Base-by-base conservation (phyloP, 441 rosid genomes). In the Aleurites moluccanus region DNA sequence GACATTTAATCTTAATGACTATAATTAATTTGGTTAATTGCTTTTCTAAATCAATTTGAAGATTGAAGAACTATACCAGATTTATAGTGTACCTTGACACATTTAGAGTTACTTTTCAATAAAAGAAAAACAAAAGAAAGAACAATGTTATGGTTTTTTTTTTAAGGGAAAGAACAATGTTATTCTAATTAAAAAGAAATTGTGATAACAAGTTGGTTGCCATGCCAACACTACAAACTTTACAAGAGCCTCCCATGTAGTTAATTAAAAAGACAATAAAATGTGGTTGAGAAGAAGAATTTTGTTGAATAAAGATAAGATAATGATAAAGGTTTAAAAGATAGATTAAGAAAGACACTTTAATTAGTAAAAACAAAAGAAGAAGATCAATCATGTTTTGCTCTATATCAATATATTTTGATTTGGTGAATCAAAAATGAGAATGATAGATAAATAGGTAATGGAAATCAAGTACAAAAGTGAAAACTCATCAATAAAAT, bases 301-400 rank as follows among this genome's bases (percentile, higher is more conserved):
- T 60, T 70, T 70, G 73, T 64, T 77, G 25, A 35, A 70, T 57
- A 79, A 74, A 77, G 82, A 79, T 38, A 1, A 57, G 79, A 74
- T 79, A 77, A 23, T 42, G 35, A 38, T 56, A 61, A 76, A 61
- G 50, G 13, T 14, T 16, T 11, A 27, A 18, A 38, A 38, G 53
- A 73, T 60, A 38, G 4, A 33, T 20, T 38, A 9, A 44, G 52
- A 63, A 73, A 71, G 9, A 40, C 44, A 64, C 42, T 62, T 73
- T 57, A 30, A 70, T 55, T 42, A 28, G 38, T 47, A 42, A 3
- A 3, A 61, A 27, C 8, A 30, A 15, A 15, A 61, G 25, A 20
- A 25, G 64, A 57, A 11, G 23, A 27, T 13, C 16, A 27, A 30
- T 60, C 18, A 10, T 25, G 20, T 27, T 60, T 60, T 60, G 35